Conservation (phyloP, 495 filamentous ascomycete species). For the Aspergillus coremiiformis region DNA sequence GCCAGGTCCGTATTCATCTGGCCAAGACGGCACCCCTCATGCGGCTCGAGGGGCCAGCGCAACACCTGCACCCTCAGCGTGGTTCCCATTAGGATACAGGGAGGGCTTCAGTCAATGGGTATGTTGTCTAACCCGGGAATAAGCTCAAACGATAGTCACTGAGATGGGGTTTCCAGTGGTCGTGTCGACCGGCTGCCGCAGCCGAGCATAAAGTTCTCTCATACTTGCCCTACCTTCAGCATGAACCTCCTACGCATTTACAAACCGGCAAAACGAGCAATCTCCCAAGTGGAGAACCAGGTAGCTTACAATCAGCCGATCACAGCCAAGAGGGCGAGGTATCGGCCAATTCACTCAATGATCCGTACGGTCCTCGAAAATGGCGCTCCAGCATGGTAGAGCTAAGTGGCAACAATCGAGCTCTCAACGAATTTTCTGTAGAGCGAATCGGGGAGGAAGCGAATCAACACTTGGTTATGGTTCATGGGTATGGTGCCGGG, state of each 20-base stretch:
- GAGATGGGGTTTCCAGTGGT: slow-evolving; percentile 54
- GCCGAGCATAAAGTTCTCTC: slow-evolving; percentile 89
- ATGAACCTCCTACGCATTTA: slow-evolving; percentile 62
- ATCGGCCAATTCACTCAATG: slow-evolving; percentile 45
- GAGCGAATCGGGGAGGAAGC: slow-evolving; percentile 71
- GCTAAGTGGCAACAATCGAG: slow-evolving; percentile 76
- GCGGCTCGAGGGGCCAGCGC: slow-evolving; percentile 37
- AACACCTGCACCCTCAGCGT: slow-evolving; percentile 28
- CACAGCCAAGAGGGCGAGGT: slow-evolving; percentile 34
- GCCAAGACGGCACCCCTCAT: slow-evolving; percentile 21
- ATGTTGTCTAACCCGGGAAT: slow-evolving; percentile 23
- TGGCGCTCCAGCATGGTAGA: slow-evolving; percentile 83
- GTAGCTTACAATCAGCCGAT: slow-evolving; percentile 35
- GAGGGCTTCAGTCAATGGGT: slow-evolving; percentile 93
- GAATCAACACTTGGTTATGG: slow-evolving; percentile 85
- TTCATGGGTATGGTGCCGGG: slow-evolving; percentile 94
- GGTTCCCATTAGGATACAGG: slow-evolving; percentile 84
- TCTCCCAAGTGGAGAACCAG: slow-evolving; percentile 32
- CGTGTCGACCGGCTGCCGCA: slow-evolving; percentile 65
- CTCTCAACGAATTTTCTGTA: slow-evolving; percentile 87
- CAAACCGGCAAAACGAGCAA: slow-evolving; percentile 51
- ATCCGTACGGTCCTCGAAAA: slow-evolving; percentile 78
- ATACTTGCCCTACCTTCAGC: slow-evolving; percentile 75
- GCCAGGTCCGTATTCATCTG: slow-evolving; percentile 34
- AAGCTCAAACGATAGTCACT: slow-evolving; percentile 7